Evolutionary conservation across 108 stramenopile species (phyloP), one percentile per base, ranked within the genome.

Genomic region (Cyclotella sp.): DNA sequence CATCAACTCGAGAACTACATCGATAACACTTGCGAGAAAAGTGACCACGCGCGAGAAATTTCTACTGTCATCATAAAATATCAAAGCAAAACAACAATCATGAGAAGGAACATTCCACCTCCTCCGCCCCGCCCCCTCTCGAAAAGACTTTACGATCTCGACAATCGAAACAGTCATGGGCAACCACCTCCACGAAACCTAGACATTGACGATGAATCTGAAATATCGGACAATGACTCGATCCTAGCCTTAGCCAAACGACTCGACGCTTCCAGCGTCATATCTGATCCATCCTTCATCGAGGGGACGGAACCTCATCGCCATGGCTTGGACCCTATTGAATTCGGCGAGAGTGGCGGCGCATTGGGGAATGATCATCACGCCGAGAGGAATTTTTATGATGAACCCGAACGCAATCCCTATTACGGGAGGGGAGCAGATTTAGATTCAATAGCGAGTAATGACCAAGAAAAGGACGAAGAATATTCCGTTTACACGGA

Each of bases 231-330:
- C 28, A 22, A n/a, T 21, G 75, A 82, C 49, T 82, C 81, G n/a
- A 72, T 82, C 22, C 65, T 82, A 0, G 81, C 75, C 70, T 72
- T 82, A 75, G 81, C 81, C 66, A 66, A 72, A 61, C 75, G 81
- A 27, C 75, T 82, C 49, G 81, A 82, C 53, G 81, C 61, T 24
- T 49, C 75, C 7, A 67, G 64, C 45, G 75, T 82, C 8, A 71
- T 82, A 21, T 69, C 67, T 27, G 81, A 82, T 47, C 81, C 81
- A 0, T 54, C 66, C 14, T 72, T 82, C 58, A 82, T 82, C 65
- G 73, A 75, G 68, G 81, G 81, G 0, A 47, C 81, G 52, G 41
- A 49, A 42, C 68, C 70, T 45, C 70, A 72, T 62, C 0, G 24
- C 14, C 30, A 30, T 24, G 63, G 64, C 11, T 9, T 68, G 6